A percentile compares a stretch with the other conserved stretches of the same genome.
Evolutionary conservation across 78 protist species (phyloP).

Genomic region (Dictyostelium capitatum): DNA sequence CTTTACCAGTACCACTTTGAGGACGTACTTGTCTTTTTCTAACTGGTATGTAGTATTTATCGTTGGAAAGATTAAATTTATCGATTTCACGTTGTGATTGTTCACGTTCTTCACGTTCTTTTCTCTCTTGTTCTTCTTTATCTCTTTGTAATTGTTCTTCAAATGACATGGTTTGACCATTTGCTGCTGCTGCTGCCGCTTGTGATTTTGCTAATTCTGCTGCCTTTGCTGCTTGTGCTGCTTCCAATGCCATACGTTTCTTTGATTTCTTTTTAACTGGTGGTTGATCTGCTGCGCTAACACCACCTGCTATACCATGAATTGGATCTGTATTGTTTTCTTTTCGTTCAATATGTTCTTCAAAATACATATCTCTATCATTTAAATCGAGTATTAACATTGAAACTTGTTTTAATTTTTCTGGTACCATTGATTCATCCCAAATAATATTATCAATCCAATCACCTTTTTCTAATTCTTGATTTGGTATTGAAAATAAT

Average conservation of each 20-base stretch:
- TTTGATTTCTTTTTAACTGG: conserved; percentile 45
- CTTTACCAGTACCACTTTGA: conserved; percentile 28
- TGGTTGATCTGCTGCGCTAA: conserved; percentile 9
- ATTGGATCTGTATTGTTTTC: conserved; percentile 7
- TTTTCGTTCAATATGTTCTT: conserved; percentile 52
- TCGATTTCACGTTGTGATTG: conserved; percentile 31
- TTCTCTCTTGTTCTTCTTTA: conserved; percentile 14
- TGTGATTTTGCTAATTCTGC: conserved; percentile 6
- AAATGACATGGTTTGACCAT: neutral
- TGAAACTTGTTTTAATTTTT: neutral
- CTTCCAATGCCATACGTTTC: conserved; percentile 7
- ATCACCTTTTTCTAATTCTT: conserved; percentile 52
- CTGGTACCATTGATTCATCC: conserved; percentile 63
- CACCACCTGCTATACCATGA: neutral
- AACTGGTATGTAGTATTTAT: conserved; percentile 48
- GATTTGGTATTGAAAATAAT: conserved; percentile 47
- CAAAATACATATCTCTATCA: conserved; percentile 64
- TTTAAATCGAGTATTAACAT: conserved; percentile 64
- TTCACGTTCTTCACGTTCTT: conserved; percentile 50
- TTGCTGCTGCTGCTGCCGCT: conserved; percentile 30
- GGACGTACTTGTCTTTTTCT: conserved; percentile 10
- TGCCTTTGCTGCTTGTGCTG: neutral
- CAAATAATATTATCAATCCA: conserved; percentile 82
- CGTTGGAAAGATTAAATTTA: conserved; percentile 83
- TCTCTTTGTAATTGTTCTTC: conserved; percentile 17